These are phyloP conservation scores for Dactylorhiza incarnata DNA, from an alignment of 106 monocot genomes.

Conservation along the genomic window DNA sequence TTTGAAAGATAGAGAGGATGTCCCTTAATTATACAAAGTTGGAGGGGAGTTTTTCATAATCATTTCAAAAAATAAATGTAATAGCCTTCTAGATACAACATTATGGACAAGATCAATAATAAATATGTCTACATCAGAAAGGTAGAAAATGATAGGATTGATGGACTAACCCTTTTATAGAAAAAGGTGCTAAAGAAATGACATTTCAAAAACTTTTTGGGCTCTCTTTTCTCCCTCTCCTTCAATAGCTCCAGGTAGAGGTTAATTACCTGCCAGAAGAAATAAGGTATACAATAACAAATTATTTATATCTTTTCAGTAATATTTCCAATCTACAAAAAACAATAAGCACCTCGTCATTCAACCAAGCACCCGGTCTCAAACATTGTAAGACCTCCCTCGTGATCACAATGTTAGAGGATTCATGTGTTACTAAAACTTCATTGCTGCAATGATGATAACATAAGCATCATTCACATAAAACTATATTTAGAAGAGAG, in stretches of 20 bases:
- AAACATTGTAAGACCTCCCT: conserved; percentile 79
- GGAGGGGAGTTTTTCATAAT: too few relatives aligned
- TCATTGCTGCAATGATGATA: conserved; percentile 28
- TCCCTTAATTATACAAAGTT: too few relatives aligned
- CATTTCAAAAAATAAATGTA: too few relatives aligned
- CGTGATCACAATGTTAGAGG: conserved; percentile 81
- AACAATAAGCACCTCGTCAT: conserved; percentile 74
- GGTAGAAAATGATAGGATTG: neutral
- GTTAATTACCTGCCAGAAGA: conserved; percentile 71
- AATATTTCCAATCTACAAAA: neutral
- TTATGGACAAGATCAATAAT: neutral
- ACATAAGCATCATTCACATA: neutral
- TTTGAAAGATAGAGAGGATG: too few relatives aligned
- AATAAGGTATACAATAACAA: neutral
- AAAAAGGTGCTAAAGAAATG: conserved; percentile 95
- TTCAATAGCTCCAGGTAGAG: conserved; percentile 77
- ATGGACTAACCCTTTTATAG: conserved; percentile 64
- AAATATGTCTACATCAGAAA: neutral
- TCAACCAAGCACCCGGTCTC: conserved; percentile 70
- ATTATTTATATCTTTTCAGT: neutral
- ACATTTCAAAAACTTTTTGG: conserved; percentile 62
- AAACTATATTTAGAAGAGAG: neutral
- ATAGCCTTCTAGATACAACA: neutral
- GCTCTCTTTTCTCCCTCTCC: conserved; percentile 77
- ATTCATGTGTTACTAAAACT: conserved; percentile 51